Evolutionary conservation across 1,139 yeast species (phyloP).

Genomic region (Yamadazyma buinensis): DNA sequence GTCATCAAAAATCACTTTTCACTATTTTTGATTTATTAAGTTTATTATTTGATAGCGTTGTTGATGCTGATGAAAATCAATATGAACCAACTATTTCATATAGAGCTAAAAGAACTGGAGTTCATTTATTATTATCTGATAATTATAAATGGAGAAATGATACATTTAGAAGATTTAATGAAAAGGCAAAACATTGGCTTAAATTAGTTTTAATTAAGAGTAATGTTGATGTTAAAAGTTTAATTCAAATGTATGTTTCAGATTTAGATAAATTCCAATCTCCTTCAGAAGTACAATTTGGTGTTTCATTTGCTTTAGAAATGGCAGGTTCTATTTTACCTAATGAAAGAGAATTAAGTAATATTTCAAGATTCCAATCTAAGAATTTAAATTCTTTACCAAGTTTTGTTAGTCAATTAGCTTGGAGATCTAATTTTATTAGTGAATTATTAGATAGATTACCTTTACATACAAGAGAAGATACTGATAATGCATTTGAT

Average conservation of each 20-base stretch:
- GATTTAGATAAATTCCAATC: conserved; percentile 32
- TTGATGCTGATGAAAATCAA: conserved; percentile 79
- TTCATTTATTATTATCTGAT: conserved; percentile 68
- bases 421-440: conserved; percentile 63
- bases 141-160: conserved; percentile 72
- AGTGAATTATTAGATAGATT: conserved; percentile 35
- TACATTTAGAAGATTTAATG: conserved; percentile 59
- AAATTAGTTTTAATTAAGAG: conserved; percentile 49
- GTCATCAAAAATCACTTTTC: conserved; percentile 70
- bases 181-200: conserved; percentile 67
- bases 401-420: conserved; percentile 71
- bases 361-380: conserved; percentile 24
- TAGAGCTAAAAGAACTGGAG: conserved; percentile 53
- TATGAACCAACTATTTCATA: conserved; percentile 80
- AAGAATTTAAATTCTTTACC: conserved; percentile 58
- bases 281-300: conserved; percentile 53
- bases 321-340: conserved; percentile 74
- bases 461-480: conserved; percentile 30
- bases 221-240: conserved; percentile 70
- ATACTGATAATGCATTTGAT: conserved; percentile 26
- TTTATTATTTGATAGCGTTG: conserved; percentile 70
- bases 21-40: conserved; percentile 78
- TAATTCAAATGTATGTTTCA: conserved; percentile 70
- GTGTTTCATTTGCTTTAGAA: conserved; percentile 85
- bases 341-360: conserved; percentile 55